Evolutionary conservation across 805 yeast genomes (phyloP).

Genomic region (Cyberlindnera maritima): DNA sequence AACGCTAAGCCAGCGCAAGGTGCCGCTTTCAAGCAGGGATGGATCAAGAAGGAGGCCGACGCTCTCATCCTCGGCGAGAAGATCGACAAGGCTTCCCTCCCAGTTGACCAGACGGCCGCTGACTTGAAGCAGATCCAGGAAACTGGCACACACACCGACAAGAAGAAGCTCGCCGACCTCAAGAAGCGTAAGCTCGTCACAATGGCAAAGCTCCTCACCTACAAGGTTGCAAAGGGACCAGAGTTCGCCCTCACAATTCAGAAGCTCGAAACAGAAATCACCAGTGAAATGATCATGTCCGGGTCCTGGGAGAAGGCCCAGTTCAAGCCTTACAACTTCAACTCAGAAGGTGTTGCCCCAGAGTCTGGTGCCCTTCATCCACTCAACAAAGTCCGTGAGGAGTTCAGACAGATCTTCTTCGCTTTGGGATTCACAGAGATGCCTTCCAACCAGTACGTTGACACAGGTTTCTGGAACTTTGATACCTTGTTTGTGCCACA

Average conservation of each 20-base stretch:
- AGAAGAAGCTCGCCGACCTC: slow-evolving; percentile 74
- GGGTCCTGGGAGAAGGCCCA: slow-evolving; percentile 80
- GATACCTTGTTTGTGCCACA: slow-evolving; percentile 97
- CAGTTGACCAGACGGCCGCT: slow-evolving; percentile 64
- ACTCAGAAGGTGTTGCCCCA: slow-evolving; percentile 89
- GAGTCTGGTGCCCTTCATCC: slow-evolving; percentile 95
- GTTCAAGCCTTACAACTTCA: slow-evolving; percentile 94
- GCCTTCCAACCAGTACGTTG: slow-evolving; percentile 99
- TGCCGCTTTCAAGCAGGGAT: slow-evolving; percentile 88
- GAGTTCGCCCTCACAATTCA: slow-evolving; percentile 80
- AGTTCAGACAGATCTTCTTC: slow-evolving; percentile 96
- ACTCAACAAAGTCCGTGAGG: slow-evolving; percentile 93
- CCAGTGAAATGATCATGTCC: slow-evolving; percentile 83
- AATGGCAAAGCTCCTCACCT: slow-evolving; percentile 72
- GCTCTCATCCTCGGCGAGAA: slow-evolving; percentile 39
- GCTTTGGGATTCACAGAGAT: slow-evolving; percentile 98
- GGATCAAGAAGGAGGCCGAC: slow-evolving; percentile 82
- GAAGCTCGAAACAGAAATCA: slow-evolving; percentile 87
- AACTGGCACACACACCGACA: slow-evolving; percentile 55
- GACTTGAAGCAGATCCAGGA: slow-evolving; percentile 55
- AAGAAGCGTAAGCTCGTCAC: slow-evolving; percentile 88
- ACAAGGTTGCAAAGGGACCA: slow-evolving; percentile 72
- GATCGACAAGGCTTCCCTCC: slow-evolving; percentile 44
- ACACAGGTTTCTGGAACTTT: slow-evolving; percentile 98
- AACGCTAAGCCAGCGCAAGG: neutral